Conservation (phyloP, 257 asterid species). For the Fraxinus cuspidata region DNA sequence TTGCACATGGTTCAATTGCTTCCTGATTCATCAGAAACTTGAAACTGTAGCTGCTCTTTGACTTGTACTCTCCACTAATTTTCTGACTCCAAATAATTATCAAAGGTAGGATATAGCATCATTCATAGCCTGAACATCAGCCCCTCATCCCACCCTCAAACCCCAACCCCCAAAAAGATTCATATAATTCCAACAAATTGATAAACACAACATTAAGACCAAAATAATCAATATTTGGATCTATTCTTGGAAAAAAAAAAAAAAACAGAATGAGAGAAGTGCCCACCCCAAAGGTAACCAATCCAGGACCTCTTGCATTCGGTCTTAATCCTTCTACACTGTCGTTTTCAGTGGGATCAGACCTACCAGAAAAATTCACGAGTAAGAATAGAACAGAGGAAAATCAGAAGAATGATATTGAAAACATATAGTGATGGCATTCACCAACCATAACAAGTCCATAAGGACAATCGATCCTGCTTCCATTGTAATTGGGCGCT, state of each 20-base stretch:
- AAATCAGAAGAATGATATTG: slow-evolving; percentile 11
- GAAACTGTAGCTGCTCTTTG: not conserved
- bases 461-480: slow-evolving; percentile 96
- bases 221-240: not conserved
- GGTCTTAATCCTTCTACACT: slow-evolving; percentile 99
- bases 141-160: no score
- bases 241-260: not conserved
- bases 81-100: not conserved
- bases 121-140: no score
- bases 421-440: slow-evolving; percentile 11
- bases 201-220: no score
- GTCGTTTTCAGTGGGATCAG: slow-evolving; percentile 99
- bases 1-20: not conserved
- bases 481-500: slow-evolving; percentile 99
- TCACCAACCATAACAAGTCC: slow-evolving; percentile 92
- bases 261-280: slow-evolving; percentile 2
- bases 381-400: slow-evolving; percentile 18
- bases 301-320: slow-evolving; percentile 99
- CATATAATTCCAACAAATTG: no score
- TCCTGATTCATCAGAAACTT: not conserved
- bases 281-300: slow-evolving; percentile 99
- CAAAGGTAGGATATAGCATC: not conserved
- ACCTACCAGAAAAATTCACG: slow-evolving; percentile 56
- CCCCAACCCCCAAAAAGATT: no score
- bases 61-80: not conserved